Conservation (phyloP, 352 stramenopile species). For the Phytophthora litchii region DNA sequence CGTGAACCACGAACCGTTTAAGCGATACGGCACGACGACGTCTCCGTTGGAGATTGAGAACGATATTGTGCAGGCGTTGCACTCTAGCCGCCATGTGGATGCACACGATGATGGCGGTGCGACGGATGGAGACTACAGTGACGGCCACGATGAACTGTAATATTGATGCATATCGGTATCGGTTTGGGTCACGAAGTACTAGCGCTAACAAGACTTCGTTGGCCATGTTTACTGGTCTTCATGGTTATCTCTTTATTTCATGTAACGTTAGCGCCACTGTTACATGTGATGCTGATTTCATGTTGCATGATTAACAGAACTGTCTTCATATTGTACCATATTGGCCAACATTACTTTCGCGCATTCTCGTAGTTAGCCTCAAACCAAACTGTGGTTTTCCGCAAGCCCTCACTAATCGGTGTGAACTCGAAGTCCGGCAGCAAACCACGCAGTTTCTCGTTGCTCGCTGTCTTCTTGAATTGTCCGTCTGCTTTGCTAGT, state of each 20-base stretch:
- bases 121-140: slow-evolving; percentile 30
- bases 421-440: slow-evolving; percentile 95
- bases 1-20: slow-evolving; percentile 69
- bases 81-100: slow-evolving; percentile 31
- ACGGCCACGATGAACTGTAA: slow-evolving; percentile 37
- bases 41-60: slow-evolving; percentile 68
- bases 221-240: too few relatives aligned
- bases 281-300: background rate
- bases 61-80: slow-evolving; percentile 64
- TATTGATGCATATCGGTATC: too few relatives aligned
- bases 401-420: slow-evolving; percentile 87
- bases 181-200: too few relatives aligned
- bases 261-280: background rate
- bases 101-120: slow-evolving; percentile 36
- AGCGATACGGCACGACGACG: slow-evolving; percentile 74
- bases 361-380: slow-evolving; percentile 47
- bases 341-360: slow-evolving; percentile 34
- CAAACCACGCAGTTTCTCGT: slow-evolving; percentile 93
- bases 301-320: background rate
- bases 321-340: too few relatives aligned
- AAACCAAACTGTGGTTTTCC: slow-evolving; percentile 62
- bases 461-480: slow-evolving; percentile 99
- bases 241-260: too few relatives aligned
- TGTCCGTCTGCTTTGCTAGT: slow-evolving; percentile 97
- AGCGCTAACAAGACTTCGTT: too few relatives aligned